phyloP scores from a whole-genome alignment of 208 protist species.

The Crithidia bombi region DNA sequence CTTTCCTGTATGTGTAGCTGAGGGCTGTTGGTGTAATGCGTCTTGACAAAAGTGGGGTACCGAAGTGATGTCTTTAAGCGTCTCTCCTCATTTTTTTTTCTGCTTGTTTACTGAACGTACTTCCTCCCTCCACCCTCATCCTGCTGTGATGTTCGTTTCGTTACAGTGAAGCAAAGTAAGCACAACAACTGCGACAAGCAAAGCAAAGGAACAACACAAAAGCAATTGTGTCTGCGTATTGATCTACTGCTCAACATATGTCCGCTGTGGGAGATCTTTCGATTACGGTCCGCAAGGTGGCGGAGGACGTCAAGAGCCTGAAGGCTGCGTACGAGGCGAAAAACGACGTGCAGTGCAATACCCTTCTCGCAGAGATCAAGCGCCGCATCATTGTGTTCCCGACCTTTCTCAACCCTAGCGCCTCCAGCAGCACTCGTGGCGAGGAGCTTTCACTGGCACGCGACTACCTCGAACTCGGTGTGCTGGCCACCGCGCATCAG shows the following conservation, averaged over 20 bases:
- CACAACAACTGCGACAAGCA: background rate
- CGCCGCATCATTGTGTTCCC: slow-evolving; percentile 85
- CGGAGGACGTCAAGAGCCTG: slow-evolving; percentile 73
- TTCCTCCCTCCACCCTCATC: too few species aligned
- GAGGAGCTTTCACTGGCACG: slow-evolving; percentile 88
- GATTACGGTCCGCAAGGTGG: slow-evolving; percentile 70
- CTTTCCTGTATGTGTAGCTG: too few species aligned
- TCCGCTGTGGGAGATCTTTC: slow-evolving; percentile 49
- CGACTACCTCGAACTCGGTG: slow-evolving; percentile 85
- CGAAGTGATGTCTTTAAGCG: too few species aligned
- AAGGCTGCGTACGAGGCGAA: slow-evolving; percentile 76
- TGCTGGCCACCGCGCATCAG: slow-evolving; percentile 73
- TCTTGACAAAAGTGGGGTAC: too few species aligned
- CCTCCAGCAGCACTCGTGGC: slow-evolving; percentile 62
- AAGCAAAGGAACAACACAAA: slow-evolving; percentile 9
- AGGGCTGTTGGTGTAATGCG: too few species aligned
- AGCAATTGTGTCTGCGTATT: background rate
- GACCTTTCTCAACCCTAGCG: slow-evolving; percentile 82
- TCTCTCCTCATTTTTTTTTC: too few species aligned
- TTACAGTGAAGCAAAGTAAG: too few species aligned
- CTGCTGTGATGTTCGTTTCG: too few species aligned
- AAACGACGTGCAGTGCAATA: slow-evolving; percentile 55
- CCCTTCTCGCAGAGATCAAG: slow-evolving; percentile 71
- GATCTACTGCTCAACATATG: too few species aligned
- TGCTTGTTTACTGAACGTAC: too few species aligned